phyloP scores from a whole-genome alignment of 169 alveolate genomes.

The Babesia bigemina region DNA sequence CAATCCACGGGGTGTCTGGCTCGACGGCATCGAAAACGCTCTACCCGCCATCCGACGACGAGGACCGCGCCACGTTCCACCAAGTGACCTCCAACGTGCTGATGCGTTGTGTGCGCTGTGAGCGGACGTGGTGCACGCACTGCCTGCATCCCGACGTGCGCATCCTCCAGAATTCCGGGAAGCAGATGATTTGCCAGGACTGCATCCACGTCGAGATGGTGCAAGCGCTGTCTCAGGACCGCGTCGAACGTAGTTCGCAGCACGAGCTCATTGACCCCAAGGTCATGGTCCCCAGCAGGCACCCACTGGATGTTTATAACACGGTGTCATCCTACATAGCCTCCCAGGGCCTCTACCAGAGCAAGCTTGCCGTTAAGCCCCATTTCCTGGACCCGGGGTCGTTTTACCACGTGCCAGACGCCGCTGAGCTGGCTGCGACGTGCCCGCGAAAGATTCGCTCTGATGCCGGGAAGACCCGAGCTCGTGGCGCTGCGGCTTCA shows the following conservation, averaged over 20 bases:
- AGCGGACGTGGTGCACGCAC: constrained; percentile 67
- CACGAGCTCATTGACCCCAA: constrained; percentile 33
- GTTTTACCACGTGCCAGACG: background rate
- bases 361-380: constrained; percentile 42
- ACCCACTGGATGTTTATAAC: constrained; percentile 41
- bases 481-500: background rate
- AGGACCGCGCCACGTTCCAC: constrained; percentile 46
- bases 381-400: constrained; percentile 12
- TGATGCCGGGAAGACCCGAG: background rate
- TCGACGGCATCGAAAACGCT: constrained; percentile 6
- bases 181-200: constrained; percentile 67
- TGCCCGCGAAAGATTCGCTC: background rate
- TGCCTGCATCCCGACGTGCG: constrained; percentile 69
- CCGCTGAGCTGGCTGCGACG: background rate
- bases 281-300: constrained; percentile 22
- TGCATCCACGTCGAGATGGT: constrained; percentile 57
- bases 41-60: constrained; percentile 60
- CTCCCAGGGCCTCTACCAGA: constrained; percentile 34
- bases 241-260: constrained; percentile 2
- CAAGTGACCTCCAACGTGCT: constrained; percentile 34
- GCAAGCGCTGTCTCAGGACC: constrained; percentile 17
- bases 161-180: constrained; percentile 53
- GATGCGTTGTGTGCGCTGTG: constrained; percentile 61
- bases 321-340: constrained; percentile 17
- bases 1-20: constrained; percentile 8